Conservation (phyloP, 1,284 basidiomycete genomes). For the Cutaneotrichosporon sp. region DNA sequence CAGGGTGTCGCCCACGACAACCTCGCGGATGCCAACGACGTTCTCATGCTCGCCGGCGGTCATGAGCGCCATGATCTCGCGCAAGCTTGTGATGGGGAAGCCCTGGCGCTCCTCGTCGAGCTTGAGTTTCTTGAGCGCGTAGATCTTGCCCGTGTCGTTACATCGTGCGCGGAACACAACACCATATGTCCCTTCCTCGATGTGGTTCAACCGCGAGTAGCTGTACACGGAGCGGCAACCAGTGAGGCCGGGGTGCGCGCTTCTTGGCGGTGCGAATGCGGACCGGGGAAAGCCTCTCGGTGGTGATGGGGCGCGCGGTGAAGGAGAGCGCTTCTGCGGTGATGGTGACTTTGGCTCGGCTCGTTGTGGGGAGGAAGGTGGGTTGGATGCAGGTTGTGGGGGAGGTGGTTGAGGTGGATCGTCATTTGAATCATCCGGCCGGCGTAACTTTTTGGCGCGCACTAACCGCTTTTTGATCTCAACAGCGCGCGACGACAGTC, state of each 20-base stretch:
- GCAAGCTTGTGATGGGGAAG: slow-evolving; percentile 93
- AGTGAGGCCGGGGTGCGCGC: slow-evolving; percentile 68
- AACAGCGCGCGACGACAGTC: slow-evolving; percentile 9
- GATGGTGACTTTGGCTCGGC: neutral
- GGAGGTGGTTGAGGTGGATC: neutral
- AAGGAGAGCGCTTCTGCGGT: slow-evolving; percentile 6
- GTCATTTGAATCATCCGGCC: slow-evolving; percentile 22
- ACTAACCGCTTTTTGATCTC: slow-evolving; percentile 40
- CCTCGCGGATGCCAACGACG: slow-evolving; percentile 90
- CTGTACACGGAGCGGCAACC: slow-evolving; percentile 87
- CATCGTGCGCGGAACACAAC: slow-evolving; percentile 94
- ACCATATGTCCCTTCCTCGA: slow-evolving; percentile 98
- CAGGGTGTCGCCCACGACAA: slow-evolving; percentile 98
- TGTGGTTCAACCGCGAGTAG: slow-evolving; percentile 93
- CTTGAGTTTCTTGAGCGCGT: slow-evolving; percentile 97
- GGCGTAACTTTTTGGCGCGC: slow-evolving; percentile 41
- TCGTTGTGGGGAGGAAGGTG: neutral
- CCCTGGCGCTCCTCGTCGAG: slow-evolving; percentile 97
- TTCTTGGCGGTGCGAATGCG: slow-evolving; percentile 66
- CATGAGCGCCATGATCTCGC: slow-evolving; percentile 95
- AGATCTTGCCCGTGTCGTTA: slow-evolving; percentile 88
- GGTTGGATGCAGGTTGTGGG: neutral
- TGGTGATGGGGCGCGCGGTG: neutral
- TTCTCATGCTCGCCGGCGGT: slow-evolving; percentile 81
- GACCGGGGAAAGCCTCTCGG: slow-evolving; percentile 24